Conservation (phyloP, 148 eudicot species). For the Silene latifolia region DNA sequence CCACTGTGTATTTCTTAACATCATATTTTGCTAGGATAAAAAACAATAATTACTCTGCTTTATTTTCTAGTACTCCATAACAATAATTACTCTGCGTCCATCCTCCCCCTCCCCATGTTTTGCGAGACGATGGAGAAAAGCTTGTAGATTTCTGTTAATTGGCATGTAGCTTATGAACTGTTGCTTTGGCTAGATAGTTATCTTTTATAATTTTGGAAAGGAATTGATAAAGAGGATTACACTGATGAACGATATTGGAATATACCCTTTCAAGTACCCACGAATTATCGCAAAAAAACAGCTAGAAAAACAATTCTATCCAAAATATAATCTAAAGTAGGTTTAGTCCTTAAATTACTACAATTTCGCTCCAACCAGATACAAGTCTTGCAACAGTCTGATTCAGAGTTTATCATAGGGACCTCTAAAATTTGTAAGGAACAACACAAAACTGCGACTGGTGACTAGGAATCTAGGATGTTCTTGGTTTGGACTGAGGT, state of each 20-base stretch:
- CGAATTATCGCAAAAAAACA: not conserved
- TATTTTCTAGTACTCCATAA: not conserved
- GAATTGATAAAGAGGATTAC: not conserved
- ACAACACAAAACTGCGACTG: conserved; percentile 12
- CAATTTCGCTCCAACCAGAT: not conserved
- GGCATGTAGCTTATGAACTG: not conserved
- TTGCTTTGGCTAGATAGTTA: not conserved
- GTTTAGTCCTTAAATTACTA: not conserved
- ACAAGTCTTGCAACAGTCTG: not conserved
- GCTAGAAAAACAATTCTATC: not conserved
- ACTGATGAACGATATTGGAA: not conserved
- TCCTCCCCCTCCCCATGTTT: not conserved
- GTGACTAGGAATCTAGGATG: conserved; percentile 23
- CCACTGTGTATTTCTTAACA: not conserved
- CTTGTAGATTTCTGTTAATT: too few relatives aligned
- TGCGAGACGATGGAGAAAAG: not conserved
- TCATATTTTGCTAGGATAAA: not conserved
- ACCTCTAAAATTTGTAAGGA: not conserved
- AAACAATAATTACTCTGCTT: not conserved
- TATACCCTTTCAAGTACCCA: not conserved
- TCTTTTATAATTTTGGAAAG: not conserved
- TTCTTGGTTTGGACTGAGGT: conserved; percentile 11
- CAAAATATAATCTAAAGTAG: not conserved
- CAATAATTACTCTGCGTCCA: too few relatives aligned
- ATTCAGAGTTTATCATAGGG: conserved; percentile 1